These are phyloP conservation scores for Wickerhamiella hasegawae DNA, from an alignment of 805 yeast species.

Conservation along the genomic window DNA sequence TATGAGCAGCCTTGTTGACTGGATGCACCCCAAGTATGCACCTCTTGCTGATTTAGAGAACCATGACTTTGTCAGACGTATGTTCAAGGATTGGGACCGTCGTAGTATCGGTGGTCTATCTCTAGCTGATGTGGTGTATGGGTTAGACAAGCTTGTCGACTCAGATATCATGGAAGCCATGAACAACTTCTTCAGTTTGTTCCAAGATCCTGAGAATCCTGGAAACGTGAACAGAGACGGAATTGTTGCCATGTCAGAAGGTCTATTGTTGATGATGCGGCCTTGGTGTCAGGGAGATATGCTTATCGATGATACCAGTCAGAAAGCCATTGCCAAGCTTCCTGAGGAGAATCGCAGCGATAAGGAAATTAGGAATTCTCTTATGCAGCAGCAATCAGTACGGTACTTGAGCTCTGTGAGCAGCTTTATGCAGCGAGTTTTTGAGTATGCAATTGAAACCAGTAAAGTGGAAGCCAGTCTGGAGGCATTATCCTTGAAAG, in stretches of 20 bases:
- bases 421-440: slow-evolving; percentile 69
- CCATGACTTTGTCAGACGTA: slow-evolving; percentile 38
- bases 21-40: slow-evolving; percentile 30
- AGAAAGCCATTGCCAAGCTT: slow-evolving; percentile 27
- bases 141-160: slow-evolving; percentile 53
- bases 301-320: slow-evolving; percentile 47
- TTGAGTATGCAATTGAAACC: slow-evolving; percentile 29
- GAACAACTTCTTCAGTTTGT: slow-evolving; percentile 63
- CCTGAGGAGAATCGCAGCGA: slow-evolving; percentile 39
- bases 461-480: not conserved
- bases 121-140: slow-evolving; percentile 53
- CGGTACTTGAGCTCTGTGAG: slow-evolving; percentile 78
- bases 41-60: slow-evolving; percentile 12
- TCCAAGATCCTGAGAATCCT: slow-evolving; percentile 36
- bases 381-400: slow-evolving; percentile 20
- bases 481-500: slow-evolving; percentile 53
- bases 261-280: slow-evolving; percentile 59
- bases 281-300: slow-evolving; percentile 65
- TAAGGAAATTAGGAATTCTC: slow-evolving; percentile 12
- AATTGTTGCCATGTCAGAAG: slow-evolving; percentile 75
- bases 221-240: slow-evolving; percentile 63
- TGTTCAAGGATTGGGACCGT: slow-evolving; percentile 62
- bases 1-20: slow-evolving; percentile 65
- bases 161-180: slow-evolving; percentile 65
- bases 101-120: slow-evolving; percentile 35